Conservation (phyloP, 805 yeast species). For the Yarrowia phangngaensis region DNA sequence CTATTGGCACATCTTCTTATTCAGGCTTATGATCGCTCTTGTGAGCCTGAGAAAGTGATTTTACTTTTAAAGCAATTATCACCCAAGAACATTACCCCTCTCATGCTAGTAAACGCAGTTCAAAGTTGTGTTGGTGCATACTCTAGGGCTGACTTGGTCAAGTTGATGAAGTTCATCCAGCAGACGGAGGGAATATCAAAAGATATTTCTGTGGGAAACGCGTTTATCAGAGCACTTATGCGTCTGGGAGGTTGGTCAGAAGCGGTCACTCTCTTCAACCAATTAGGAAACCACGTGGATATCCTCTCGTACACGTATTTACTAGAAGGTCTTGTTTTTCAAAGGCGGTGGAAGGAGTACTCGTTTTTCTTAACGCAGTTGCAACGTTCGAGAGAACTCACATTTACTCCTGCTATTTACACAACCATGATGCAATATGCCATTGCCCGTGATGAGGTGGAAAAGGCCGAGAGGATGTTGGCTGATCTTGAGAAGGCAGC, state of each 20-base stretch:
- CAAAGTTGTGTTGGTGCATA: slow-evolving; percentile 11
- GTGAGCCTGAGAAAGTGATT: not conserved
- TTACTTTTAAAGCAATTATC: not conserved
- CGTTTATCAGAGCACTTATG: slow-evolving; percentile 13
- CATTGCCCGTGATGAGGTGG: not conserved
- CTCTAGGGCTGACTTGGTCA: not conserved
- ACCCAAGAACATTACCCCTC: not conserved
- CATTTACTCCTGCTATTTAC: not conserved
- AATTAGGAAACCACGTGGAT: not conserved
- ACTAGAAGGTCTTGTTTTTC: not conserved
- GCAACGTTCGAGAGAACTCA: not conserved
- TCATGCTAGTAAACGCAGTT: slow-evolving; percentile 5
- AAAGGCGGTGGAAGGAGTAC: not conserved
- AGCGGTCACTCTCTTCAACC: slow-evolving; percentile 2
- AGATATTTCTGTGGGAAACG: not conserved
- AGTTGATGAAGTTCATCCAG: not conserved
- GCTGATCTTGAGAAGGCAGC: not conserved
- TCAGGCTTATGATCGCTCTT: slow-evolving; percentile 1
- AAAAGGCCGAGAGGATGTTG: slow-evolving; percentile 1
- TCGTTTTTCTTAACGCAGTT: not conserved
- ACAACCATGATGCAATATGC: not conserved
- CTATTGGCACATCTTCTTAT: not conserved
- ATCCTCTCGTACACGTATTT: not conserved
- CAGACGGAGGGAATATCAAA: not conserved
- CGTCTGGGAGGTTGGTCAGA: slow-evolving; percentile 21